Evolutionary conservation across 2,329 filamentous ascomycete species (phyloP).

Genomic region (Cercospora beticola): DNA sequence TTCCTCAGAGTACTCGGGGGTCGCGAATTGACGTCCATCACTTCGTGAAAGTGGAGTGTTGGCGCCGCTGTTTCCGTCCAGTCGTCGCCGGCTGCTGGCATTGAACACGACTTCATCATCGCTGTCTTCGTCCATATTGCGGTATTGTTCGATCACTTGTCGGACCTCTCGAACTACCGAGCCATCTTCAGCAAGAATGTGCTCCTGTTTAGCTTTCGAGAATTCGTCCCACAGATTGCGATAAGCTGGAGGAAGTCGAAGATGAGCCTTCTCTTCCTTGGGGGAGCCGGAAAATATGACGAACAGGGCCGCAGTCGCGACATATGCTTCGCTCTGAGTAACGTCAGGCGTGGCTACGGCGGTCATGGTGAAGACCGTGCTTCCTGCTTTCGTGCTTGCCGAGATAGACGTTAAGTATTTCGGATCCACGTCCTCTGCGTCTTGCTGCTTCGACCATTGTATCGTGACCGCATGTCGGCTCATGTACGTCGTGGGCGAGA

Average conservation of each 20-base stretch:
- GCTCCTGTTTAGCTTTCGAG: conserved; percentile 65
- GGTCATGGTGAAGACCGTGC: conserved; percentile 69
- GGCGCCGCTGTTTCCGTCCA: conserved; percentile 35
- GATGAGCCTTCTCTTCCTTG: conserved; percentile 81
- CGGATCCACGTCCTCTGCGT: conserved; percentile 45
- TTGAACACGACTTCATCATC: conserved; percentile 65
- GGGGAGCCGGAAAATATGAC: conserved; percentile 72
- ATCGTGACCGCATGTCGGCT: conserved; percentile 74
- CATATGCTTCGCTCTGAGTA: conserved; percentile 82
- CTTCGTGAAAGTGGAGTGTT: conserved; percentile 33
- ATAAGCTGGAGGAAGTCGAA: conserved; percentile 77
- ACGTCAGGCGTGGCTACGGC: conserved; percentile 70
- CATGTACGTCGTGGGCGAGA: conserved; percentile 73
- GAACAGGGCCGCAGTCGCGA: conserved; percentile 80
- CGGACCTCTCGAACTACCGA: conserved; percentile 66
- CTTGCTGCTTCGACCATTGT: conserved; percentile 73
- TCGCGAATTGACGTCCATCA: conserved; percentile 21
- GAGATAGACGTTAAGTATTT: conserved; percentile 45
- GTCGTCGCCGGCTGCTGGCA: conserved; percentile 63
- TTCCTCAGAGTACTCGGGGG: conserved; percentile 38
- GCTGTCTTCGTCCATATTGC: conserved; percentile 53
- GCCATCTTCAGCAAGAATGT: conserved; percentile 70
- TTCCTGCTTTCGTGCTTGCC: conserved; percentile 47
- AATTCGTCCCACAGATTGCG: conserved; percentile 84
- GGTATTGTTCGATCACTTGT: conserved; percentile 57